A percentile compares a stretch with the other conserved stretches of the same genome.
Evolutionary conservation across 768 basidiomycete species (phyloP).

Genomic region (Xerocomellus intermedius): DNA sequence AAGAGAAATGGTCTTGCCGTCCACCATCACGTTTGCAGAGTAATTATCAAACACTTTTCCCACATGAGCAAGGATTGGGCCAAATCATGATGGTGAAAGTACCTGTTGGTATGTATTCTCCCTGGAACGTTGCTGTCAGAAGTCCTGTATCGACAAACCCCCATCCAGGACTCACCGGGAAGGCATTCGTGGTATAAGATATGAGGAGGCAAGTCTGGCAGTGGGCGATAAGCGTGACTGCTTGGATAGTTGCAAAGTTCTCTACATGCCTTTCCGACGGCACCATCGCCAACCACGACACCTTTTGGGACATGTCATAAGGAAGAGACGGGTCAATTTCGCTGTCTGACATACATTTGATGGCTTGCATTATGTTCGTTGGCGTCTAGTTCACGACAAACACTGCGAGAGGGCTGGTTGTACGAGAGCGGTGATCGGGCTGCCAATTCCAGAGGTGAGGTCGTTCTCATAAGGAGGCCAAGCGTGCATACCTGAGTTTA

Average conservation of each 20-base stretch:
- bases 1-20: constrained; percentile 96
- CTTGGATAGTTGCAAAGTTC: constrained; percentile 2
- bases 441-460: constrained; percentile 13
- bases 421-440: constrained; percentile 16
- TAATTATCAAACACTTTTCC: constrained; percentile 94
- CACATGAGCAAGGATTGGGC: constrained; percentile 9
- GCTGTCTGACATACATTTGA: constrained; percentile 67
- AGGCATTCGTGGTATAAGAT: constrained; percentile 98
- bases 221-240: constrained; percentile 12
- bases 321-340: constrained; percentile 26
- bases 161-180: constrained; percentile 63
- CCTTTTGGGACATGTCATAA: constrained; percentile 48
- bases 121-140: constrained; percentile 46
- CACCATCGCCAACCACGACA: constrained; percentile 98
- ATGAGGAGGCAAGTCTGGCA: constrained; percentile 94
- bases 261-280: constrained; percentile 86
- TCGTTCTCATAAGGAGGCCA: background rate
- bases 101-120: constrained; percentile 97
- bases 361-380: constrained; percentile 69
- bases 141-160: constrained; percentile 9
- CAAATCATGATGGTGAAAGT: constrained; percentile 18
- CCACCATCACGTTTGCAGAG: constrained; percentile 97
- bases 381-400: constrained; percentile 15
- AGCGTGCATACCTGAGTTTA: constrained; percentile 4
- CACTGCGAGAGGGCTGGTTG: constrained; percentile 11